A percentile compares a stretch with the other conserved stretches of the same genome.
phyloP scores from a whole-genome alignment of 2,329 filamentous ascomycete genomes.

The Penicillium sumatraense region DNA sequence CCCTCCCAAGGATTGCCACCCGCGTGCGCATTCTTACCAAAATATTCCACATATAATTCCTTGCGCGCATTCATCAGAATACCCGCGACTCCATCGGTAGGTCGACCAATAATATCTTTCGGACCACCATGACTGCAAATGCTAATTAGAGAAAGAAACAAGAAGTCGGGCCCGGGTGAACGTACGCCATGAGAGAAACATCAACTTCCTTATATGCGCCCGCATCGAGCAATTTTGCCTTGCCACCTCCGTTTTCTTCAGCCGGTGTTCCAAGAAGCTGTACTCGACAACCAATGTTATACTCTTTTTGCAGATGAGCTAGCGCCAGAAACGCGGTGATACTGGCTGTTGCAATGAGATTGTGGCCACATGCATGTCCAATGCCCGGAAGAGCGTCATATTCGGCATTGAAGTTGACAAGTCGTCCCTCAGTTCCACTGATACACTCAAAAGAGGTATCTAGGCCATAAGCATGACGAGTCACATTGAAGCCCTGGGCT shows the following conservation, averaged over 20 bases:
- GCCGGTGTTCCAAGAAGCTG: conserved; percentile 46
- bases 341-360: conserved; percentile 42
- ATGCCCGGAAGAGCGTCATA: conserved; percentile 50
- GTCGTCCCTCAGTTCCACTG: conserved; percentile 44
- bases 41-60: conserved; percentile 47
- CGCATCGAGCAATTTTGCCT: conserved; percentile 48
- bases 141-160: not conserved
- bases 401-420: conserved; percentile 47
- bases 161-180: not conserved
- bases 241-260: conserved; percentile 46
- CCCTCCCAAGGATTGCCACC: conserved; percentile 63
- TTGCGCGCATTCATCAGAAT: conserved; percentile 40
- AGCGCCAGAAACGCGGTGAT: conserved; percentile 51
- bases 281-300: conserved; percentile 42
- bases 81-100: conserved; percentile 31
- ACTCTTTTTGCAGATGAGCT: conserved; percentile 48
- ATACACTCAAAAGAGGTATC: conserved; percentile 58
- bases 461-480: conserved; percentile 56
- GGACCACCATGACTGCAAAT: conserved; percentile 30
- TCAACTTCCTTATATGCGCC: conserved; percentile 49
- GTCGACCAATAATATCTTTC: conserved; percentile 21
- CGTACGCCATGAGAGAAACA: conserved; percentile 49
- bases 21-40: conserved; percentile 60
- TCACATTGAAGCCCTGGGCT: conserved; percentile 52
- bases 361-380: conserved; percentile 48